Percentiles rank a stretch among this genome's conserved stretches.
These are phyloP conservation scores for Malassezia equina DNA, from an alignment of 1,284 basidiomycete genomes.

Conservation along the genomic window DNA sequence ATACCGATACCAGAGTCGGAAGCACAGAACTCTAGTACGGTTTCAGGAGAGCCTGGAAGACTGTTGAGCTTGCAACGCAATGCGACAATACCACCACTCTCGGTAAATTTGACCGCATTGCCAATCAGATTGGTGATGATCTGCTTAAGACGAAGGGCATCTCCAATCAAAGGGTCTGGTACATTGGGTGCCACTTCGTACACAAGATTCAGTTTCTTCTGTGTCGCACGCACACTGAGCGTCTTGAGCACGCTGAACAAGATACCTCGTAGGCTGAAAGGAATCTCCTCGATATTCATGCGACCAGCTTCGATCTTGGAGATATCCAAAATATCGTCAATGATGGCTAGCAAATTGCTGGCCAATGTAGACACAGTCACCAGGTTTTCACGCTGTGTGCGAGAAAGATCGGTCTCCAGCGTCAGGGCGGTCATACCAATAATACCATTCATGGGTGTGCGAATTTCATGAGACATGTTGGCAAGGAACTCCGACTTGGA, in stretches of 20 bases:
- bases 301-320: slow-evolving; percentile 70
- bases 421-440: slow-evolving; percentile 99
- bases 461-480: slow-evolving; percentile 49
- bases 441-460: slow-evolving; percentile 58
- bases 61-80: slow-evolving; percentile 68
- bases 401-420: slow-evolving; percentile 77
- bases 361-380: slow-evolving; percentile 91
- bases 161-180: slow-evolving; percentile 92
- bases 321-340: slow-evolving; percentile 52
- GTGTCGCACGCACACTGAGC: slow-evolving; percentile 89
- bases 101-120: slow-evolving; percentile 62
- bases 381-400: slow-evolving; percentile 84
- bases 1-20: slow-evolving; percentile 98
- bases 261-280: slow-evolving; percentile 91
- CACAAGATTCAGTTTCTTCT: slow-evolving; percentile 91
- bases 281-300: slow-evolving; percentile 98
- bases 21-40: slow-evolving; percentile 88
- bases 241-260: slow-evolving; percentile 98
- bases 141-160: slow-evolving; percentile 64
- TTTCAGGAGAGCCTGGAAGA: slow-evolving; percentile 62
- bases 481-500: slow-evolving; percentile 81
- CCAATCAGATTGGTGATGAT: slow-evolving; percentile 46
- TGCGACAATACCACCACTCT: slow-evolving; percentile 73
- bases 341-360: slow-evolving; percentile 84
- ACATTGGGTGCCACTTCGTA: slow-evolving; percentile 94